Percentiles rank a stretch among this genome's conserved stretches.
Conservation (phyloP, 192 early-diverging fungal species). For the Physocladia obscura region DNA sequence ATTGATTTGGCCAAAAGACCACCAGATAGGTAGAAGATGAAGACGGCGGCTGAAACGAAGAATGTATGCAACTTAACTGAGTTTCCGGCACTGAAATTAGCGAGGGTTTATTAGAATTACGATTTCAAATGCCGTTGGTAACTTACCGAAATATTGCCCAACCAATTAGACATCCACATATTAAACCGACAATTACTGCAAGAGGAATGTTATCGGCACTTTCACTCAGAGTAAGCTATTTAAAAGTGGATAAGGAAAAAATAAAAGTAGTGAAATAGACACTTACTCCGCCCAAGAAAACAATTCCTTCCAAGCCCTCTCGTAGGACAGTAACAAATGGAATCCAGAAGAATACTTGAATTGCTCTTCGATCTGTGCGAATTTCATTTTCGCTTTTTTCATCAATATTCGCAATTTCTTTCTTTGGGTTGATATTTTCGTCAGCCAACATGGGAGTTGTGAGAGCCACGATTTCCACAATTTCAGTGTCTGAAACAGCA, state of each 20-base stretch:
- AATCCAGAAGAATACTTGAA: constrained; percentile 71
- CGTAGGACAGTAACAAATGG: constrained; percentile 83
- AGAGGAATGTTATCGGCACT: constrained; percentile 74
- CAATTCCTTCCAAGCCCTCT: constrained; percentile 86
- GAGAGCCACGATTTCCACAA: background rate
- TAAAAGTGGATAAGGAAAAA: background rate
- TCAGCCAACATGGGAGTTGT: background rate
- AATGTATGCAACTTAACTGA: constrained; percentile 66
- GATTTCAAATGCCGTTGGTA: background rate
- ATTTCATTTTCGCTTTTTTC: background rate
- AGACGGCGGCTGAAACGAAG: constrained; percentile 68
- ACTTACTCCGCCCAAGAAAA: constrained; percentile 83
- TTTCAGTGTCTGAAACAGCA: background rate
- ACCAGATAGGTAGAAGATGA: constrained; percentile 79
- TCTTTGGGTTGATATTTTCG: background rate
- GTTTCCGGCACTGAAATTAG: constrained; percentile 43
- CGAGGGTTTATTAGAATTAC: constrained; percentile 52
- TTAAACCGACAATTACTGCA: constrained; percentile 69
- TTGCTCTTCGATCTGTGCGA: background rate
- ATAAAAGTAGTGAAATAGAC: background rate
- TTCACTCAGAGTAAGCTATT: constrained; percentile 51
- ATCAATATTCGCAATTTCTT: background rate
- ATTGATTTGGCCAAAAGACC: constrained; percentile 75
- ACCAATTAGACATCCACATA: constrained; percentile 69
- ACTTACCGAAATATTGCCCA: constrained; percentile 65